phyloP scores from a whole-genome alignment of 1,139 yeast species.

The Zygotorulaspora mrakii region DNA sequence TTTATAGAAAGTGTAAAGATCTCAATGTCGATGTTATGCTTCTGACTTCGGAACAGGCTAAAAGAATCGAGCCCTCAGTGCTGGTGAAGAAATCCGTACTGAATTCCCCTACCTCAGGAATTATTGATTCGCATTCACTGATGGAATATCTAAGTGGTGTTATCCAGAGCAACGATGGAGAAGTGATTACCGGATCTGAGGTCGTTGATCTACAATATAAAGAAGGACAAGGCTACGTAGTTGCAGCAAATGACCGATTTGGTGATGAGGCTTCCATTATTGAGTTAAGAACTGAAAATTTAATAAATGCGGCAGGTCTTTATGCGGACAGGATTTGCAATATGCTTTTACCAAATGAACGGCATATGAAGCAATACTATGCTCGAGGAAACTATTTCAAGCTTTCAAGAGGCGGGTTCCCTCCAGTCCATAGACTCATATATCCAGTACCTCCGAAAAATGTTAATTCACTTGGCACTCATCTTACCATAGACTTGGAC shows the following conservation, averaged over 20 bases:
- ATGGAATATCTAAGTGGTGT: conserved; percentile 55
- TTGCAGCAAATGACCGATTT: conserved; percentile 38
- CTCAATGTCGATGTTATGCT: conserved; percentile 60
- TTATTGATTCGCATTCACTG: conserved; percentile 74
- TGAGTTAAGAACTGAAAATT: conserved; percentile 50
- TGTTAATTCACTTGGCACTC: conserved; percentile 78
- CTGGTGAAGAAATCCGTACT: conserved; percentile 58
- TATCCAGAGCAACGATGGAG: conserved; percentile 52
- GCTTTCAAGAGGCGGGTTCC: conserved; percentile 33
- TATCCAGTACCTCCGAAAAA: conserved; percentile 80
- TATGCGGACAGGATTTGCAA: conserved; percentile 68
- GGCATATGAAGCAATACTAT: conserved; percentile 57
- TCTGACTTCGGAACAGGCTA: conserved; percentile 46
- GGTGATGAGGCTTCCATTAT: conserved; percentile 38
- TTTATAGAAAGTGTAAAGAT: conserved; percentile 49
- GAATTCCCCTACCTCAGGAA: conserved; percentile 83
- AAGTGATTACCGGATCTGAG: conserved; percentile 57
- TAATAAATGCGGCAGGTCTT: conserved; percentile 77
- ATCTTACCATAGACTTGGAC: conserved; percentile 76
- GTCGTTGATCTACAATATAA: conserved; percentile 45
- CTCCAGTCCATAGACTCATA: conserved; percentile 45
- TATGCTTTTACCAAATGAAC: conserved; percentile 58
- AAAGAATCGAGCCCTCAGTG: conserved; percentile 59
- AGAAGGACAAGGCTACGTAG: conserved; percentile 28
- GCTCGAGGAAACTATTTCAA: conserved; percentile 81